Conservation (phyloP, 768 basidiomycete genomes). For the Lactarius indigo region DNA sequence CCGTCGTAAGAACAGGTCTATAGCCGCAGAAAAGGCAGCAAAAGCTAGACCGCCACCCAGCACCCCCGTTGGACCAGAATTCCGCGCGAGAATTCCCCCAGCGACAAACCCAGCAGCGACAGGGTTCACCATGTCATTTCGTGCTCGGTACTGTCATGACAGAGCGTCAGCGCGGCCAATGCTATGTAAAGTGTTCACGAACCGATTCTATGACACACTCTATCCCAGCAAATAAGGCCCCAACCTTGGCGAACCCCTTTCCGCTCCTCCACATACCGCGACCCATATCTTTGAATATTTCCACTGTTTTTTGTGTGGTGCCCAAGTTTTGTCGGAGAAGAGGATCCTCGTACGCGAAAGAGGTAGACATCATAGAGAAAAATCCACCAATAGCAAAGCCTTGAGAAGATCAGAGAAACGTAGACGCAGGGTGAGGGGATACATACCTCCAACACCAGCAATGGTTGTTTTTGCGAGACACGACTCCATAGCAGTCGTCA, state of each 20-base stretch:
- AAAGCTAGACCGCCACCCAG: constrained; percentile 89
- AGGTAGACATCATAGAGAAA: constrained; percentile 94
- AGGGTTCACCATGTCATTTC: constrained; percentile 92
- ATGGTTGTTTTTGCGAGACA: constrained; percentile 81
- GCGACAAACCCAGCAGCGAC: constrained; percentile 83
- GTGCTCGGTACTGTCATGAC: constrained; percentile 78
- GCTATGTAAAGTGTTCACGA: constrained; percentile 35
- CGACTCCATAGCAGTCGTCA: constrained; percentile 73
- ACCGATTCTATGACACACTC: constrained; percentile 96
- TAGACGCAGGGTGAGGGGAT: not conserved
- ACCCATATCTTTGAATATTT: constrained; percentile 93
- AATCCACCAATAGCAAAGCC: constrained; percentile 92
- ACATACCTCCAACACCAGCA: constrained; percentile 79
- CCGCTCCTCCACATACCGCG: constrained; percentile 86
- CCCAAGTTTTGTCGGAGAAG: constrained; percentile 62
- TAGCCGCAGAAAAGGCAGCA: constrained; percentile 88
- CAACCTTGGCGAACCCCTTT: constrained; percentile 92
- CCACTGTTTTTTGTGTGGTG: constrained; percentile 73
- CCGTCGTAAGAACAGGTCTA: constrained; percentile 80
- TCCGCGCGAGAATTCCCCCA: constrained; percentile 83
- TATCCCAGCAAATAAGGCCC: constrained; percentile 88
- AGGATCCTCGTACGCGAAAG: constrained; percentile 95
- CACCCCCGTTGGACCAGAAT: constrained; percentile 82
- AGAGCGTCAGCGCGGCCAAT: not conserved
- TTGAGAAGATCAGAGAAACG: constrained; percentile 32